phyloP scores from a whole-genome alignment of 352 stramenopile species.

The Phytophthora fragariaefolia region DNA sequence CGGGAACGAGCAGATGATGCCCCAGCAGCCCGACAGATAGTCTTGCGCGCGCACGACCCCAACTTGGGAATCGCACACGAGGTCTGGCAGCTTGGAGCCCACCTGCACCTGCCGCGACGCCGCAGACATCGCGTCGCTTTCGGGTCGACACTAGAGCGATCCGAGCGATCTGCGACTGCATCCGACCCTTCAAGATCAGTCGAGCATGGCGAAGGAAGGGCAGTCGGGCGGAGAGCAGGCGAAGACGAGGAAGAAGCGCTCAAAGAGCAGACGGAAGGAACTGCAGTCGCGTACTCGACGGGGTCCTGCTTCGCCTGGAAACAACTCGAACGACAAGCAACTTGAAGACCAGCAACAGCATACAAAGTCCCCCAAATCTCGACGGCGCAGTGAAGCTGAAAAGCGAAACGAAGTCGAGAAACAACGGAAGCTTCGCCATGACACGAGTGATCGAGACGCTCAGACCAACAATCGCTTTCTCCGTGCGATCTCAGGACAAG shows the following conservation, averaged over 20 bases:
- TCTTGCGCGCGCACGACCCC: constrained; percentile 76
- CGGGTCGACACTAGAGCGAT: no score
- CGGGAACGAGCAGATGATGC: constrained; percentile 74
- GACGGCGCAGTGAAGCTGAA: constrained; percentile 43
- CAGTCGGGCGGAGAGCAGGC: constrained; percentile 2
- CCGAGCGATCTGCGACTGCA: constrained; percentile 5
- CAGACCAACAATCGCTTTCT: constrained; percentile 66
- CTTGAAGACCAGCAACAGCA: constrained; percentile 1
- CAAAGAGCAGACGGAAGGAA: constrained; percentile 14
- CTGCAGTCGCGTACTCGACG: constrained; percentile 1
- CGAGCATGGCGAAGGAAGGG: constrained; percentile 14
- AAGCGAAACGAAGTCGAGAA: constrained; percentile 47
- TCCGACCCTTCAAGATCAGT: constrained; percentile 38
- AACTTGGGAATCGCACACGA: constrained; percentile 75
- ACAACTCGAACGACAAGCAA: constrained; percentile 9
- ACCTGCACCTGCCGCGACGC: constrained; percentile 61
- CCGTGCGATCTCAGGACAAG: constrained; percentile 35
- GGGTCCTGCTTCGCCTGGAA: constrained; percentile 10
- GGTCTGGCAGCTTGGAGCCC: constrained; percentile 72
- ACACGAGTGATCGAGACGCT: constrained; percentile 27
- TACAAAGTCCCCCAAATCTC: constrained; percentile 1
- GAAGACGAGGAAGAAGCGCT: constrained; percentile 2
- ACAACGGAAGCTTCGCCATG: constrained; percentile 36
- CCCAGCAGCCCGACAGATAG: constrained; percentile 76
- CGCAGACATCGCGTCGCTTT: constrained; percentile 21